These are phyloP conservation scores for Aspergillus pseudonomiae DNA, from an alignment of 2,329 filamentous ascomycete species.

Conservation along the genomic window DNA sequence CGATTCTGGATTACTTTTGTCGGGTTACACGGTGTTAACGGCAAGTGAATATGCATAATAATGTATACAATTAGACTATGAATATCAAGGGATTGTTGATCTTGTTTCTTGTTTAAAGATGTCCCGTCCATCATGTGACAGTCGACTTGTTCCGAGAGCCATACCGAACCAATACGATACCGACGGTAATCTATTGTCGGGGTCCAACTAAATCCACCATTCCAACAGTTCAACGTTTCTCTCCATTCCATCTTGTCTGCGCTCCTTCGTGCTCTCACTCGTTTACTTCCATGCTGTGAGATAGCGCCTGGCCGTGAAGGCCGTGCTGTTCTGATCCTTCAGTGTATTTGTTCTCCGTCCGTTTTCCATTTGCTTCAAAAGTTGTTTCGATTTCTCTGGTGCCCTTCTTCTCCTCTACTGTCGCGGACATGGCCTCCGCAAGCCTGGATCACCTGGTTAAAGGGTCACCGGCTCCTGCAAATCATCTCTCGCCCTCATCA, in stretches of 20 bases:
- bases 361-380: background rate
- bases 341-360: constrained; percentile 4
- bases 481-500: constrained; percentile 38
- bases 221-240: background rate
- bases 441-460: constrained; percentile 88
- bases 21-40: background rate
- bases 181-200: background rate
- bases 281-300: constrained; percentile 25
- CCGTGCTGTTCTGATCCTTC: constrained; percentile 22
- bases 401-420: constrained; percentile 16
- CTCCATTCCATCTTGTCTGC: background rate
- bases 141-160: background rate
- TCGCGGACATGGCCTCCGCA: constrained; percentile 59
- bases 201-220: background rate
- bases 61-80: background rate
- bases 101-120: background rate
- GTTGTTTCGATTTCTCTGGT: constrained; percentile 4
- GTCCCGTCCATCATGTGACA: background rate
- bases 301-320: constrained; percentile 32
- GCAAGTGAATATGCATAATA: background rate
- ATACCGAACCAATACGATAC: background rate
- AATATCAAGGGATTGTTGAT: background rate
- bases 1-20: background rate
- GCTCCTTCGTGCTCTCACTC: constrained; percentile 4
- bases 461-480: constrained; percentile 72